phyloP scores from a whole-genome alignment of 2,329 filamentous ascomycete species.

The Colletotrichum shisoi region DNA sequence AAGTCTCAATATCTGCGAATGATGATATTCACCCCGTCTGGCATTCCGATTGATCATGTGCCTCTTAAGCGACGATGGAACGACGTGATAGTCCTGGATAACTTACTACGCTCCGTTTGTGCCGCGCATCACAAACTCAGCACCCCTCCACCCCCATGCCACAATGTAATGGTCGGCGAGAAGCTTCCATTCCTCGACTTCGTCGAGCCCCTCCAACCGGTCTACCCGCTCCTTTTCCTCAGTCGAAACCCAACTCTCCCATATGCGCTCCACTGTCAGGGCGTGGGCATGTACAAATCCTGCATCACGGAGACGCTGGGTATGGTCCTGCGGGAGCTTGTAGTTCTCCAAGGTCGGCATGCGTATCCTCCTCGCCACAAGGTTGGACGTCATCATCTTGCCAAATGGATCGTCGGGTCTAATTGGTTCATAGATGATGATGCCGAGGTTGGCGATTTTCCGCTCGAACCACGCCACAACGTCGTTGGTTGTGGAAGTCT shows the following conservation, averaged over 20 bases:
- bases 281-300: conserved; percentile 65
- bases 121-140: conserved; percentile 45
- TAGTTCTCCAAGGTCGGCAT: conserved; percentile 84
- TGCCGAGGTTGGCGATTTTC: conserved; percentile 57
- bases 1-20: not conserved
- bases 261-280: conserved; percentile 66
- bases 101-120: conserved; percentile 6
- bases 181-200: conserved; percentile 92
- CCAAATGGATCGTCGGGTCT: conserved; percentile 86
- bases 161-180: conserved; percentile 89
- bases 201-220: conserved; percentile 84
- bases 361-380: conserved; percentile 79
- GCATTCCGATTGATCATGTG: not conserved
- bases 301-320: conserved; percentile 68
- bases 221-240: conserved; percentile 83
- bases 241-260: conserved; percentile 74
- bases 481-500: conserved; percentile 66
- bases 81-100: not conserved
- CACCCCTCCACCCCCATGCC: conserved; percentile 82
- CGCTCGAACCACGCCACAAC: conserved; percentile 72
- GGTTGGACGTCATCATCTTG: conserved; percentile 88
- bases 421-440: conserved; percentile 90
- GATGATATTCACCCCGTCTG: not conserved
- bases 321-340: conserved; percentile 72
- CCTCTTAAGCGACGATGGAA: not conserved